Evolutionary conservation across 208 protist species (phyloP).

Genomic region (Acanthamoeba lenticulata): DNA sequence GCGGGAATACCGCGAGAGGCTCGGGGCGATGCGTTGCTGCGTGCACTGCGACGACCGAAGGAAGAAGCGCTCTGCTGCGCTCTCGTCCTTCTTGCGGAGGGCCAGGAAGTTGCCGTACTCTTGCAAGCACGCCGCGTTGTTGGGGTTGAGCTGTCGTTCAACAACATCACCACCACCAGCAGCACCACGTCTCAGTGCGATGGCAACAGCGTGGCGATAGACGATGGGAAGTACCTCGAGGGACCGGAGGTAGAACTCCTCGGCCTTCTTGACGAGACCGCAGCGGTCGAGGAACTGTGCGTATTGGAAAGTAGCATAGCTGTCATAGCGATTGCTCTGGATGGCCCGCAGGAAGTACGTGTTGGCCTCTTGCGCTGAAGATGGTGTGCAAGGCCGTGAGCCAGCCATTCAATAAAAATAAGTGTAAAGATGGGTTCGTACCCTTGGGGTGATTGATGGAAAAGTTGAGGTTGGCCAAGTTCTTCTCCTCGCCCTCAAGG

Average conservation of each 20-base stretch:
- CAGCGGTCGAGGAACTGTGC: constrained; percentile 76
- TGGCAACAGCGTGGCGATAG: background rate
- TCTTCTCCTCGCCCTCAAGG: constrained; percentile 60
- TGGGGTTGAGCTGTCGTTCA: constrained; percentile 72
- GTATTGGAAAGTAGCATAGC: constrained; percentile 68
- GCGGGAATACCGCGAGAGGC: background rate
- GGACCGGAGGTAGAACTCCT: constrained; percentile 73
- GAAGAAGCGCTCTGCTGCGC: constrained; percentile 75
- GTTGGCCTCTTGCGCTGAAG: constrained; percentile 61
- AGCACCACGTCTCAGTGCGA: too few relatives aligned
- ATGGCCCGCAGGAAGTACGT: constrained; percentile 72
- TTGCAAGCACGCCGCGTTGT: constrained; percentile 76
- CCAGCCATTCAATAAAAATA: background rate
- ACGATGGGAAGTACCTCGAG: background rate
- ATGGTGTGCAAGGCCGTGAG: background rate
- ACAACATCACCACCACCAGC: too few relatives aligned
- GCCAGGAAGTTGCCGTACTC: constrained; percentile 72
- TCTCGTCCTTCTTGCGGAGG: constrained; percentile 22
- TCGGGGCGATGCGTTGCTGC: background rate
- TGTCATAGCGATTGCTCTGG: constrained; percentile 69
- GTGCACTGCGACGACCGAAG: constrained; percentile 68
- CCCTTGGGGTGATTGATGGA: constrained; percentile 27
- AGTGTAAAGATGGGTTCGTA: background rate
- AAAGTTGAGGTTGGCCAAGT: constrained; percentile 63
- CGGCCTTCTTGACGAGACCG: constrained; percentile 61